Evolutionary conservation across 345 rosid genomes (phyloP), one percentile per base, ranked within the genome.

Genomic region (Arabis alpina): DNA sequence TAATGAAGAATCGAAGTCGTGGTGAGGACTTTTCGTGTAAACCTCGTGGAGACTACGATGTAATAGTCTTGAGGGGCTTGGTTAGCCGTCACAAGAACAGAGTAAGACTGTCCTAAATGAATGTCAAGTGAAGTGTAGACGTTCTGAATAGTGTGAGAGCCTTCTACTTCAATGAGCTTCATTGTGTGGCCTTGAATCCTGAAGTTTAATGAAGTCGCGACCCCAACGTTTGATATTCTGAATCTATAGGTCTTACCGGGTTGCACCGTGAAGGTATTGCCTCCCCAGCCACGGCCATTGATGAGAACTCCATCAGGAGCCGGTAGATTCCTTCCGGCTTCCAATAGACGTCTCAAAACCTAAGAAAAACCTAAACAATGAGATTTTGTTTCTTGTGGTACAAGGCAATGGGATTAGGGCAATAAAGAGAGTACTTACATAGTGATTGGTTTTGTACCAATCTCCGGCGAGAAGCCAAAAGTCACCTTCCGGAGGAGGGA

Each of bases 81-180:
- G 55, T 93, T 82, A n/a, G 94, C 91, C 0, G 92, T 91, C 58
- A 93, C 85, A 40, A 94, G 82, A 61, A 94, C 90, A 11, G 99
- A 94, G 65, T 82, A 94, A 19, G 95, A 85, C 75, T 94, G 97
- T 14, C 99, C 99, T 0, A 89, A 81, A 74, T 94, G 99, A 77
- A 94, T 64, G 61, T 94, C 99, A 5, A 94, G 85, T 61, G 89
- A 77, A 6, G 81, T 47, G 44, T 86, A 89, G 37, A 79, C 77
- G 72, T 78, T 89, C 72, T 94, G 99, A 19, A 89, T 56, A 4
- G 97, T 89, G 72, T 94, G 97, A 24, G 96, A 88, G 34, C 99
- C 99, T 79, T 94, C 99, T 1, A 88, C 96, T 78, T 93, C 99
- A 8, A 94, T 80, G 52, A 93, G 70, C 78, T 86, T 91, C 91